Base-by-base conservation (phyloP, 2,329 filamentous ascomycete genomes). In the Daldinia sp. region DNA sequence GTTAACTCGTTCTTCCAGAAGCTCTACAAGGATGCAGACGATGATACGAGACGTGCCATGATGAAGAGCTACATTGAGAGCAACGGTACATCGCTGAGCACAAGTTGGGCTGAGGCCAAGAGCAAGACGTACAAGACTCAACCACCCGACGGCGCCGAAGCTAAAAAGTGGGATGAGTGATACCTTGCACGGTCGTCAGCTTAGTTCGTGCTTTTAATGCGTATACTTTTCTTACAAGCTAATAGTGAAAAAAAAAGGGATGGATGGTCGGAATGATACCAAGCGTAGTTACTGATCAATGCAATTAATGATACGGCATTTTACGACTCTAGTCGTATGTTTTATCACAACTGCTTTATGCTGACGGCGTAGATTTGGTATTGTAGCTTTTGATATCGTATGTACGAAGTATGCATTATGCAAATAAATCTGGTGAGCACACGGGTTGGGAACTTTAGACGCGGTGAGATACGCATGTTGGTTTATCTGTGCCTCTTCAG, bases 21-120 rank as follows among this genome's bases (percentile, higher is more conserved):
- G 76, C 84, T 99, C 1, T 98, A 95, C 82, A 89, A 91, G 70
- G 85, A 84, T 39, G 90, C 93, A 0, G 89, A 91, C 55, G 88
- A 90, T 0, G 95, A 99, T 74, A 93, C 93, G 65, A 89, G 90
- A 77, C 89, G 94, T 1, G 96, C 96, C 7, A 99, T 99, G 96
- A 93, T 97, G 89, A 99, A 99, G 88, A 97, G 93, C 77, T 98
- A 93, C 76, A 86, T 89, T 13, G 95, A 99, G 84, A 98, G 94
- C 80, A 96, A 97, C 74, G 96, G 96, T 4, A 99, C 96, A 0
- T 88, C 92, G 2, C 82, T 99, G 56, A 98, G 93, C 80, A 99
- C 96, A 0, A 93, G 95, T 78, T 99, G 96, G 96, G 81, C 83
- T 9, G 92, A 97, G 69, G 95, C 98, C 20, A 88, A 88, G 57